Percentiles rank a stretch among this genome's conserved stretches.
These are phyloP conservation scores for Diaporthe humulicola DNA, from an alignment of 2,329 filamentous ascomycete genomes.

Conservation along the genomic window DNA sequence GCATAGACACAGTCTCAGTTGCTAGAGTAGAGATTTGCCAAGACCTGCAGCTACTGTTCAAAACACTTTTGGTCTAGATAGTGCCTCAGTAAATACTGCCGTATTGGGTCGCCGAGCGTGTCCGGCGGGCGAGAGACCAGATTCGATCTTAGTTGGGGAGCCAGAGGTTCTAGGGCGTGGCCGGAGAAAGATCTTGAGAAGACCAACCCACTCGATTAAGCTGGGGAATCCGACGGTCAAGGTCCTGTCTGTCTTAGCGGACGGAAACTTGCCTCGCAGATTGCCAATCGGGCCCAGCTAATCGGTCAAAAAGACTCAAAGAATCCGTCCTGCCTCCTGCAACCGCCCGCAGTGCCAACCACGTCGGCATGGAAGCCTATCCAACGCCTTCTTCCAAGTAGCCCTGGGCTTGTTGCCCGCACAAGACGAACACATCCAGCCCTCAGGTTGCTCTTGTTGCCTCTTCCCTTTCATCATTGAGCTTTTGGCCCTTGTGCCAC, in stretches of 20 bases:
- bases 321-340: not conserved
- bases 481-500: not conserved
- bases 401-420: not conserved
- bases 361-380: not conserved
- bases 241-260: not conserved
- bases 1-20: not conserved
- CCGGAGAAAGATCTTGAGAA: not conserved
- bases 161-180: not conserved
- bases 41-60: not conserved
- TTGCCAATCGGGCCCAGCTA: not conserved
- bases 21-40: not conserved
- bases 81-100: not conserved
- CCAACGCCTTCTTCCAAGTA: not conserved
- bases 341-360: not conserved
- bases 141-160: not conserved
- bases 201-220: not conserved
- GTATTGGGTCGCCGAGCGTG: not conserved
- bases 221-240: not conserved
- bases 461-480: not conserved
- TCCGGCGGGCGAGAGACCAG: not conserved
- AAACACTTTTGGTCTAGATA: not conserved
- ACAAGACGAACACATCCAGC: not conserved
- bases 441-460: not conserved
- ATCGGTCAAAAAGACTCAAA: constrained; percentile 2
- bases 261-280: not conserved